phyloP scores from a whole-genome alignment of 129 eudicot genomes.

The Scalesia atractyloides region DNA sequence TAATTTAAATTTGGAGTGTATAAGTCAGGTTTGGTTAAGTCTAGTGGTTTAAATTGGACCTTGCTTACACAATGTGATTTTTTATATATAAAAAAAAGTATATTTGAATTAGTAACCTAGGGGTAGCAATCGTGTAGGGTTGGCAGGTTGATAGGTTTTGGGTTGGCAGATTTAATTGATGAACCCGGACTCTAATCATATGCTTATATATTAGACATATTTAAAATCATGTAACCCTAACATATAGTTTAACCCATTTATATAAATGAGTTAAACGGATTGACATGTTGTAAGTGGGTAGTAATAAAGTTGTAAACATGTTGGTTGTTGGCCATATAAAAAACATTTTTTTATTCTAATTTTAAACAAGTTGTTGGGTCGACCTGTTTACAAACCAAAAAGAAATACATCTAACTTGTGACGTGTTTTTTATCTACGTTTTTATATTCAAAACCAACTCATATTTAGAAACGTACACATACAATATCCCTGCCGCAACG shows the following conservation, averaged over 20 bases:
- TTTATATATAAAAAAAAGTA: no score
- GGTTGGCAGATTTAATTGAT: neutral
- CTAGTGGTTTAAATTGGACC: neutral
- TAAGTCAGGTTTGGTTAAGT: constrained; percentile 3
- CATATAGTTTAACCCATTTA: neutral
- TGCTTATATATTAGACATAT: neutral
- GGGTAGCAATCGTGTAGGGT: neutral
- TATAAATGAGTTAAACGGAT: neutral
- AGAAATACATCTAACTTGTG: no score
- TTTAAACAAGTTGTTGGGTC: neutral
- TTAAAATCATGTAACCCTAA: neutral
- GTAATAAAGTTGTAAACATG: neutral
- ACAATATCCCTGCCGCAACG: no score
- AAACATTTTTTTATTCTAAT: no score
- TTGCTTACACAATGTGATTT: neutral
- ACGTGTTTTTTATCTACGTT: no score
- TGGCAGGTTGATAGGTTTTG: neutral
- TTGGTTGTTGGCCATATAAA: neutral
- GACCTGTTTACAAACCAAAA: no score
- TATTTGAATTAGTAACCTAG: neutral
- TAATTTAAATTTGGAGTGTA: constrained; percentile 4
- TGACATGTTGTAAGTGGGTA: neutral
- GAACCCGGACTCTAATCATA: neutral
- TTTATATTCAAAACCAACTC: no score
- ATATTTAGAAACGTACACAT: no score